Base-by-base conservation (phyloP, 192 early-diverging fungal species). In the Podila horticola region DNA sequence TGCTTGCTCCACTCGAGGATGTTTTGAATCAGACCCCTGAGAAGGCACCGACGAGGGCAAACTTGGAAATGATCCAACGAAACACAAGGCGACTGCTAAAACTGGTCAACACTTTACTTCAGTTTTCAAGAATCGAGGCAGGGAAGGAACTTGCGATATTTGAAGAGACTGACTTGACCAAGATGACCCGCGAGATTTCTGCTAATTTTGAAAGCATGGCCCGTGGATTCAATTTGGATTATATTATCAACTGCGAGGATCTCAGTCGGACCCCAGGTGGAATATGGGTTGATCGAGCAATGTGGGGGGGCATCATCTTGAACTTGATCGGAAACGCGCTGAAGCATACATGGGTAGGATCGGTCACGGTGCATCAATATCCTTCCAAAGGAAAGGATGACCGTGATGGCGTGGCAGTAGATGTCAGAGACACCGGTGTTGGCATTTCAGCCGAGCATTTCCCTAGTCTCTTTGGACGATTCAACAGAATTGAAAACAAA, bases 261-360 rank as follows among this genome's bases (percentile, higher is more conserved):
- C 34, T 79, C 20, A 59, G 61, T 20, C 22, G 34, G 22, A 48
- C 72, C n/a, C 60, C 76, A 3, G 66, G 69, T 5, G 74, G 72
- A 5, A 51, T 79, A 12, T 91, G 74, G 71, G 70, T 91, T 6
- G 90, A 91, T 64, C 72, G 74, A 15, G 89, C 90, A 48, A 90
- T 91, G 88, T 90, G 85, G 79, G 83, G 87, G 62, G 89, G 88
- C 28, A 86, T 91, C 34, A 74, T 91, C 34, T 86, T 90, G 55
- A 91, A 91, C 58, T 67, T 91, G 33, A 75, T 89, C n/a, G 76
- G 87, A 17, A 82, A 87, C 41, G 75, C 81, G 0, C 82, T 85
- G 58, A 86, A 90, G 48, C 85, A 86, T 58, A 89, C 88, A 4
- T 74, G 85, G 73, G 49, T 62, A 28, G 86, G 88, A 31, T 84